Evolutionary conservation across 2,329 filamentous ascomycete species (phyloP).

Genomic region (Ascochyta rabiei): DNA sequence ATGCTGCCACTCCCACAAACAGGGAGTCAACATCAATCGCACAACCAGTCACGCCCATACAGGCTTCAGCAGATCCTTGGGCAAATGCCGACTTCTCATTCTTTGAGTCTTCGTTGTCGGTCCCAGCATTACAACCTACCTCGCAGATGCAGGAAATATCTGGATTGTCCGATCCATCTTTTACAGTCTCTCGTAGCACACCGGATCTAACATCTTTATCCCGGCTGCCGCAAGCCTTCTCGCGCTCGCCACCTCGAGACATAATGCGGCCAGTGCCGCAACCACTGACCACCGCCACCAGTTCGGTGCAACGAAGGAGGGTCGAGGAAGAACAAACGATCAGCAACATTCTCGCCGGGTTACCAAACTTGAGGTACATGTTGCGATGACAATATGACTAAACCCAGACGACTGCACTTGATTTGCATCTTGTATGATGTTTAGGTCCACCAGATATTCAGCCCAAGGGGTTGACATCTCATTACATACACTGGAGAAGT

Average conservation of each 20-base stretch:
- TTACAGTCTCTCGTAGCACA: slow-evolving; percentile 35
- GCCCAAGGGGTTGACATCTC: not conserved
- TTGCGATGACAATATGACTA: slow-evolving; percentile 7
- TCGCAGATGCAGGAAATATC: slow-evolving; percentile 15
- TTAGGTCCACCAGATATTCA: not conserved
- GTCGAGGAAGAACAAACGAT: slow-evolving; percentile 39
- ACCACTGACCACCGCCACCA: slow-evolving; percentile 35
- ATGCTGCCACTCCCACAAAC: not conserved
- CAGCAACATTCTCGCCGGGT: slow-evolving; percentile 28
- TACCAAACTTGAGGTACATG: slow-evolving; percentile 46
- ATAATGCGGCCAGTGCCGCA: slow-evolving; percentile 25
- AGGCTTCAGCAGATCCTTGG: slow-evolving; percentile 20
- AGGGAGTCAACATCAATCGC: not conserved
- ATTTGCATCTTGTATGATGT: not conserved
- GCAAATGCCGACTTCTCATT: slow-evolving; percentile 31
- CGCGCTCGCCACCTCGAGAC: slow-evolving; percentile 26
- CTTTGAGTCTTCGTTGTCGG: slow-evolving; percentile 37
- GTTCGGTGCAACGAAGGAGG: slow-evolving; percentile 32
- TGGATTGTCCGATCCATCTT: slow-evolving; percentile 21
- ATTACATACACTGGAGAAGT: not conserved
- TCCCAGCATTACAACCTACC: not conserved
- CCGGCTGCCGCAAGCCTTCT: slow-evolving; percentile 21
- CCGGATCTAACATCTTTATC: slow-evolving; percentile 17
- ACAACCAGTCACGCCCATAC: slow-evolving; percentile 4
- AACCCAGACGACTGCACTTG: not conserved